Evolutionary conservation across 148 eudicot species (phyloP), one percentile per base, ranked within the genome.

Genomic region (Rhododendron henanense): DNA sequence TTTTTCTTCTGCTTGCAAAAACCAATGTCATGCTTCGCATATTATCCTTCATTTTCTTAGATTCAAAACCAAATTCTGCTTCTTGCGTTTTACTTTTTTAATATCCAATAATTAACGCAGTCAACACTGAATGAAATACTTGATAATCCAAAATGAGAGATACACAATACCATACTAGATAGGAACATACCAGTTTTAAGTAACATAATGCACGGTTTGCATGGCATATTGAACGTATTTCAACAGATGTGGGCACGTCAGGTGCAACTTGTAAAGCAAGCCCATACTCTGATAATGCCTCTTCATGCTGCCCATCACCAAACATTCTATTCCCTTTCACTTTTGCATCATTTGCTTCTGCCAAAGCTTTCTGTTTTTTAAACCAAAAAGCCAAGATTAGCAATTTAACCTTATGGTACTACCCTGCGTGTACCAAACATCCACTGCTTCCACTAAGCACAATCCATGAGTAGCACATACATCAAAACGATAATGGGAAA

Each of bases 191-290:
- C 95, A 91, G 86, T 79, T 97, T 95, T 31, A 92, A 86, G 91
- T 89, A 95, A 91, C 99, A 97, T 57, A 92, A 85, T 35, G 90
- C 98, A 73, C 99, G 91, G 78, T 97, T 97, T 53, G 95, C 89
- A 89, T 94, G 91, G 76, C 98, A 97, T n/a, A 97, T 93, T 57
- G 99, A 94, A 15, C 98, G 96, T 41, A 97, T 83, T 90, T 94
- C 99, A 88, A 84, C 84, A n/a, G 92, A 88, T 39, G 93, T 88
- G 35, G 93, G 90, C 77, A 91, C 83, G 84, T 93, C 96, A 41
- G 95, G 91, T 51, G 93, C 94, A 88, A 91, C 83, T 91, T 94
- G 93, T 78, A 97, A 84, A 84, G 98, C 96, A 85, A 69, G 47
- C 81, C 90, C 98, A 84, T 97, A 97, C 87, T 92, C 92, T 39